phyloP scores from a whole-genome alignment of 208 protist species.

The Crithidia mellificae region DNA sequence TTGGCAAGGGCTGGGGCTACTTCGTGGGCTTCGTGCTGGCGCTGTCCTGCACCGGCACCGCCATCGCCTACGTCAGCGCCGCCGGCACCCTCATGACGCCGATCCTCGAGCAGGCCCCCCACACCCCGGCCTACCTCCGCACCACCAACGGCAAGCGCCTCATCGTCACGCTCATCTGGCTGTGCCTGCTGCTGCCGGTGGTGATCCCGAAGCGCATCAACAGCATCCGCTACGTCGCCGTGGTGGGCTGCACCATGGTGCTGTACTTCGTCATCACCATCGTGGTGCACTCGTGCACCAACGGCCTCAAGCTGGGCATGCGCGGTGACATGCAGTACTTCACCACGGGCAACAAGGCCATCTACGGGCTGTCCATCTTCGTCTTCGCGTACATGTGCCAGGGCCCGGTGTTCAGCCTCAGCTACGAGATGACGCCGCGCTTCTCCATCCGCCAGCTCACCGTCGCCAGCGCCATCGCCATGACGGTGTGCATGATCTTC shows the following conservation, averaged over 20 bases:
- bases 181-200: conserved; percentile 66
- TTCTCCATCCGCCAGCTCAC: conserved; percentile 51
- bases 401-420: conserved; percentile 67
- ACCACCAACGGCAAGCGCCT: conserved; percentile 38
- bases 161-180: conserved; percentile 58
- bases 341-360: conserved; percentile 47
- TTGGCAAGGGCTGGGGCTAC: conserved; percentile 47
- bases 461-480: conserved; percentile 38
- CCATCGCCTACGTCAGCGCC: conserved; percentile 64
- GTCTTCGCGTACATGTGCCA: conserved; percentile 73
- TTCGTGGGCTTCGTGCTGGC: conserved; percentile 57
- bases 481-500: conserved; percentile 46
- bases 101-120: conserved; percentile 29
- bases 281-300: conserved; percentile 49
- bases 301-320: conserved; percentile 28
- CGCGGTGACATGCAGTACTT: conserved; percentile 52
- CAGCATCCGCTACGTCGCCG: conserved; percentile 69
- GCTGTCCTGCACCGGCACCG: conserved; percentile 58
- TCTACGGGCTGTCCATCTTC: conserved; percentile 62
- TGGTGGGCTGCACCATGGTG: conserved; percentile 68
- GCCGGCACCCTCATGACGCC: conserved; percentile 46
- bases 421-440: conserved; percentile 67
- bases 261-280: conserved; percentile 70
- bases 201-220: conserved; percentile 78
- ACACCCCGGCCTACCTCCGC: conserved; percentile 23